A percentile compares a stretch with the other conserved stretches of the same genome.
Evolutionary conservation across 2,329 filamentous ascomycete species (phyloP).

Genomic region (Lithohypha guttulata): DNA sequence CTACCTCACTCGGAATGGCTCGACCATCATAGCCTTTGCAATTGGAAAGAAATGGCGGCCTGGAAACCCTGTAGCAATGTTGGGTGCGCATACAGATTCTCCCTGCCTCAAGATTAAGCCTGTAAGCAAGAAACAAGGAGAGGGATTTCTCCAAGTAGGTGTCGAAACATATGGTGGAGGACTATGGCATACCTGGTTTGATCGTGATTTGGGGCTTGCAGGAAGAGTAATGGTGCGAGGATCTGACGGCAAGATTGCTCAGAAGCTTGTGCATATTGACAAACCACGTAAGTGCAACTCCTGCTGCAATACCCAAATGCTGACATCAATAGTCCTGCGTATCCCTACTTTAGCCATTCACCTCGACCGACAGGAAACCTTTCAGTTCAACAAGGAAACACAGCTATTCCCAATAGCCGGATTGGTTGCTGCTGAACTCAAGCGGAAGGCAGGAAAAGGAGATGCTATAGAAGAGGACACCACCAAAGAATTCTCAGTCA

Average conservation of each 20-base stretch:
- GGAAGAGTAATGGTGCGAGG: conserved; percentile 75
- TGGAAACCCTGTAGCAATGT: conserved; percentile 81
- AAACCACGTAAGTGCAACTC: conserved; percentile 49
- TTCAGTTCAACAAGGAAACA: conserved; percentile 93
- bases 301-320: background rate
- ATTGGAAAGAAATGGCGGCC: conserved; percentile 85
- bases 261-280: conserved; percentile 82
- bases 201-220: conserved; percentile 83
- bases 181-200: conserved; percentile 97
- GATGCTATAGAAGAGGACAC: conserved; percentile 32
- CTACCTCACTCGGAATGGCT: conserved; percentile 87
- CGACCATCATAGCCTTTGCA: conserved; percentile 84
- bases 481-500: conserved; percentile 52
- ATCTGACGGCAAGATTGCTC: conserved; percentile 61
- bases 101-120: conserved; percentile 88
- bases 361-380: conserved; percentile 72
- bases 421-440: conserved; percentile 76
- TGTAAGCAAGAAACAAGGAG: conserved; percentile 74
- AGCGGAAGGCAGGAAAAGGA: conserved; percentile 46
- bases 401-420: conserved; percentile 91
- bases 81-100: conserved; percentile 93
- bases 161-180: conserved; percentile 96
- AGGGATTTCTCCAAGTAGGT: conserved; percentile 85
- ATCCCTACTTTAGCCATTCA: conserved; percentile 93
- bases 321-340: conserved; percentile 49